Evolutionary conservation across 345 rosid species (phyloP).

Genomic region (Bruguiera parviflora): DNA sequence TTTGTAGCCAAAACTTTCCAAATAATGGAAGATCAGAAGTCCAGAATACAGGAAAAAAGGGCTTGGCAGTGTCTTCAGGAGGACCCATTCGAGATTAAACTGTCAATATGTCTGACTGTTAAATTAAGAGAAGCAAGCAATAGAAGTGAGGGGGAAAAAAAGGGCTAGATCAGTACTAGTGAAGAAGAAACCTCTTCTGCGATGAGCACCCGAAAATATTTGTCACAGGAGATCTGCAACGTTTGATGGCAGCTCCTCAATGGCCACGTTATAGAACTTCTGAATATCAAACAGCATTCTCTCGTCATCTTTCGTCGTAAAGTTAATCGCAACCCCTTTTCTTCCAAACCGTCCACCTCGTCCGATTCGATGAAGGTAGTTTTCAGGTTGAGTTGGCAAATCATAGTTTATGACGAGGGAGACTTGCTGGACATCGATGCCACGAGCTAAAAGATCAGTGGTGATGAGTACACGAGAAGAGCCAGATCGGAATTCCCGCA

Average conservation of each 20-base stretch:
- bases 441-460: conserved; percentile 49
- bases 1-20: not conserved
- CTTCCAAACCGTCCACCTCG: conserved; percentile 52
- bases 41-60: not conserved
- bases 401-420: conserved; percentile 51
- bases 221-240: conserved; percentile 50
- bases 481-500: conserved; percentile 51
- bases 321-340: conserved; percentile 51
- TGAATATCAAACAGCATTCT: conserved; percentile 47
- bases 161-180: conserved; percentile 27
- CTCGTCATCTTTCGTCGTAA: conserved; percentile 40
- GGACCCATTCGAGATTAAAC: conserved; percentile 35
- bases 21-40: conserved; percentile 10
- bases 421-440: conserved; percentile 55
- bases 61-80: conserved; percentile 15
- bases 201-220: conserved; percentile 28
- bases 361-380: conserved; percentile 53
- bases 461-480: conserved; percentile 53
- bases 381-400: conserved; percentile 51
- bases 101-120: conserved; percentile 32
- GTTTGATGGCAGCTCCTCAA: conserved; percentile 50
- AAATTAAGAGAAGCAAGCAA: conserved; percentile 24
- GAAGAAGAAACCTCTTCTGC: conserved; percentile 30
- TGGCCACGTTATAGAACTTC: conserved; percentile 29
- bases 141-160: not conserved